These are phyloP conservation scores for Tillandsia fasciculata DNA, from an alignment of 176 grass and related monocot genomes.

Conservation along the genomic window DNA sequence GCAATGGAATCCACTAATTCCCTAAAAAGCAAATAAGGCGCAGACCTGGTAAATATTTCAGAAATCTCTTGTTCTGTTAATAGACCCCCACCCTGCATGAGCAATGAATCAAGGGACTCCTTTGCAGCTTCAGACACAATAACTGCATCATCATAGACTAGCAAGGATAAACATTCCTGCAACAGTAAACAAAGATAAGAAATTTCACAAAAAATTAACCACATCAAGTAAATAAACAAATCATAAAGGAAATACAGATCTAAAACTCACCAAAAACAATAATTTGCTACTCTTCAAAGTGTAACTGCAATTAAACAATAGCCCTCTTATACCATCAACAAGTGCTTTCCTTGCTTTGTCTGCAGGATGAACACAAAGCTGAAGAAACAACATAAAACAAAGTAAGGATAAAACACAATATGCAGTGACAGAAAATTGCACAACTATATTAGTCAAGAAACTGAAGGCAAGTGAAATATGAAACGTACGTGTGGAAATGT, in stretches of 20 bases:
- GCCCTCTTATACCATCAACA: constrained; percentile 47
- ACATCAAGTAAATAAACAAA: background rate
- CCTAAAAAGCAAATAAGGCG: constrained; percentile 27
- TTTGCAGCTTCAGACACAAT: constrained; percentile 64
- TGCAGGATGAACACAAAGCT: constrained; percentile 84
- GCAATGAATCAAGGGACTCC: constrained; percentile 60
- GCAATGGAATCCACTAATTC: constrained; percentile 28
- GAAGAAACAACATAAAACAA: constrained; percentile 9
- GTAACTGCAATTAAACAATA: constrained; percentile 56
- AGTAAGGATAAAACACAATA: background rate
- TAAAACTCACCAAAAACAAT: constrained; percentile 60
- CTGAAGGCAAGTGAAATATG: background rate
- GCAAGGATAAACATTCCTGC: constrained; percentile 84
- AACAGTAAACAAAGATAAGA: constrained; percentile 34
- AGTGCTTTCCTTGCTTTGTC: constrained; percentile 79
- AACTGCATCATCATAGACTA: constrained; percentile 54
- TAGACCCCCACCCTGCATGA: constrained; percentile 41
- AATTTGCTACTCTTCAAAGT: constrained; percentile 65
- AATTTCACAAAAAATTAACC: background rate
- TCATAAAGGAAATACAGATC: background rate
- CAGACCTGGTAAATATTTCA: constrained; percentile 75
- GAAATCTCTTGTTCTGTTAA: constrained; percentile 70
- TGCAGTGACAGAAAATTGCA: background rate
- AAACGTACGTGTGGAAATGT: constrained; percentile 71
- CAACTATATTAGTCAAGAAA: background rate